phyloP scores from a whole-genome alignment of 2,329 filamentous ascomycete genomes.

The Phyllosticta capitalensis region DNA sequence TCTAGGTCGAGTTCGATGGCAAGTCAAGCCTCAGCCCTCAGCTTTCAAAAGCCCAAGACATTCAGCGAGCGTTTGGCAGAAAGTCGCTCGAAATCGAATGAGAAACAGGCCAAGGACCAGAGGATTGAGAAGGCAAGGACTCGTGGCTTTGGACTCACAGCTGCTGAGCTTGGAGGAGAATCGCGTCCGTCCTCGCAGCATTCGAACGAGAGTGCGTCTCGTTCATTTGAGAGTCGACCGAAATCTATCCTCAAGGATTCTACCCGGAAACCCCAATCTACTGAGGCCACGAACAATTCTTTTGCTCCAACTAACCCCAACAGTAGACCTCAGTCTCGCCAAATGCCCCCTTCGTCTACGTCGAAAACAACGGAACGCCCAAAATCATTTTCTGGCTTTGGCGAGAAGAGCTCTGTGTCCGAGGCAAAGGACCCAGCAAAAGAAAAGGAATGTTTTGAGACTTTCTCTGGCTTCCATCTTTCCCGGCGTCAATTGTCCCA shows the following conservation, averaged over 20 bases:
- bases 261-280: not conserved
- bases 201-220: not conserved
- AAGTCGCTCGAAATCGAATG: constrained; percentile 40
- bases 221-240: constrained; percentile 2
- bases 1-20: not conserved
- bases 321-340: not conserved
- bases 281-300: not conserved
- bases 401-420: constrained; percentile 17
- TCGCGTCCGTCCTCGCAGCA: constrained; percentile 6
- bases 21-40: not conserved
- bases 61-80: constrained; percentile 84
- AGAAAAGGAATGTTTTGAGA: constrained; percentile 48
- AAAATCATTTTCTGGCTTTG: constrained; percentile 3
- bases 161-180: constrained; percentile 12
- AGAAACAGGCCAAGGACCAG: constrained; percentile 35
- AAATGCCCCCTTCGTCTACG: not conserved
- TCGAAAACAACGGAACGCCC: constrained; percentile 3
- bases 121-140: constrained; percentile 35
- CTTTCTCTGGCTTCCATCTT: constrained; percentile 77
- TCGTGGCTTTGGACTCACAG: constrained; percentile 27
- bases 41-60: constrained; percentile 35
- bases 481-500: constrained; percentile 77
- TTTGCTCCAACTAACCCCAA: not conserved
- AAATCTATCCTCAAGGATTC: not conserved
- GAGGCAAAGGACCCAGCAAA: constrained; percentile 18